Base-by-base conservation (phyloP, 2,329 filamentous ascomycete genomes). In the Pseudovirgaria hyperparasitica region DNA sequence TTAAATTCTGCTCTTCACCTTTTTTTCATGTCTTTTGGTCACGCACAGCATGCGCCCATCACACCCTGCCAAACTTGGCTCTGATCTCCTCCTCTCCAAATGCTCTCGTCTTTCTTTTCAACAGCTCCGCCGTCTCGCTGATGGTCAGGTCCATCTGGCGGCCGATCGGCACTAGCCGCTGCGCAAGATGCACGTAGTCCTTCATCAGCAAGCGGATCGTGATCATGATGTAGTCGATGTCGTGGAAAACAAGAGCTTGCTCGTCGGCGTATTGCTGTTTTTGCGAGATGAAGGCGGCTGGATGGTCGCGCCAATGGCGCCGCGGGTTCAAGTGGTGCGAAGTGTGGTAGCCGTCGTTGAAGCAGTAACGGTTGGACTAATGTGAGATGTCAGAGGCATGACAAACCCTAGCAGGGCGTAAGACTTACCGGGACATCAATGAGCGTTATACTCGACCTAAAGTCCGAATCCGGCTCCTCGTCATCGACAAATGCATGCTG, bases 331-430 rank as follows among this genome's bases (percentile, higher is more conserved):
- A 67, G 42, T 85, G 80, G 45, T 85, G 81, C 11, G 77, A 82
- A 5, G 78, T 85, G 53, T 85, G 79, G 50, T 84, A 85, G 37
- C 80, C 80, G 41, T 85, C 80, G 41, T 86, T 85, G 65, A 76
- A 85, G 57, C 77, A 86, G 52, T 76, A 76, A 19, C 81, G 76
- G 50, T 86, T 86, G 53, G 74, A 81, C 78, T 84, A 26, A 30
- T 12, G 13, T 15, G 18, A 25, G 18, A 16, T 9, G 9, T 16
- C 6, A 13, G 10, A 9, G 5, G 9, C 9, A 14, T 13, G 18
- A 9, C 10, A 5, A 12, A 13, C n/a, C 21, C 12, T 29, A 23
- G 12, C 24, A 14, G 28, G n/a, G 5, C 14, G n/a, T 12, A 8
- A 15, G 9, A 57, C 74, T 57, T 64, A 84, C 79, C 5, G 76